Base-by-base conservation (phyloP, 225 moss, liverwort and hornwort genomes). In the Rhytidiadelphus loreus region DNA sequence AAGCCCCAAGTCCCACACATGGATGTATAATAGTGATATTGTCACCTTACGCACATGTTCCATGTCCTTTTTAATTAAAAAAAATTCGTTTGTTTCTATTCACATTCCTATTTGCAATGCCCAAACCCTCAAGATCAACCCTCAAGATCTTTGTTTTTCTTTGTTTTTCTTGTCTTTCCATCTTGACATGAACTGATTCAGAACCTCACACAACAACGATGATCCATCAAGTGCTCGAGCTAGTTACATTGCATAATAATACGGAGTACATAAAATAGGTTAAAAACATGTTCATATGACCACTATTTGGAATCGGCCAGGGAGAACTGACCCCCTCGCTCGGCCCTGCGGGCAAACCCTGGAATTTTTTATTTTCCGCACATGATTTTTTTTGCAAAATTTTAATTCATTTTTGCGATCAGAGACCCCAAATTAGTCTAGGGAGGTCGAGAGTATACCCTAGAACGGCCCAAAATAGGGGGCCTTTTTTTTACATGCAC, bases 101-200 rank as follows among this genome's bases (percentile, higher is more conserved):
- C 4, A 74, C 12, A 48, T 20, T 50, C 3, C 5, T 75, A 13
- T 52, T 21, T 75, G 4, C 2, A 50, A 20, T 20, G 7, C 2
- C 2, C 0, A 48, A 0, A 0, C 12, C 20, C 0, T 33, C 3
- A 20, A 30, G 8, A 75, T 33, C 2, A 20, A 6, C 4, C 1
- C 9, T 7, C 9, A 56, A 44, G 21, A 52, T 22, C 33, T 76
- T 53, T 2, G 1, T 23, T 35, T 23, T 35, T 24, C 0, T 17
- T 4, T 1, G 1, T 5, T 78, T 56, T 56, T 16, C 78, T 56
- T 24, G 56, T 26, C n/a, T 78, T 26, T 11, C 28, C 39, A 39
- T 79, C 39, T 39, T 39, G 28, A 58, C 39, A 39, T 79, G 79
- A 79, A 39, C 41, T 58, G 7, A 79, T 78, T 79, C 26, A 39